These are phyloP conservation scores for Polygonum maritimum DNA, from an alignment of 148 eudicot genomes.

Conservation along the genomic window DNA sequence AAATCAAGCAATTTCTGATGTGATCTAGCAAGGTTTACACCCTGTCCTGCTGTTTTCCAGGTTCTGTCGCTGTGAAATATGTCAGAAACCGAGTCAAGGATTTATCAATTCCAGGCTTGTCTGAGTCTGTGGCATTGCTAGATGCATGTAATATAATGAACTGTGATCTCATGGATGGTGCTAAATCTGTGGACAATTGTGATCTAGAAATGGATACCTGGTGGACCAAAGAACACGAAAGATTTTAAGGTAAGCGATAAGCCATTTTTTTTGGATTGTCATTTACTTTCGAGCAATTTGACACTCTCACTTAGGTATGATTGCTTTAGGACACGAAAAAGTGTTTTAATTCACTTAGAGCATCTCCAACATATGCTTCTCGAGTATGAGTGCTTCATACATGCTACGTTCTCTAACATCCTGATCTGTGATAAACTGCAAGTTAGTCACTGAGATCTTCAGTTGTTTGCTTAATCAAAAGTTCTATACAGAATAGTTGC, in stretches of 20 bases:
- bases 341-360: neutral
- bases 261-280: neutral
- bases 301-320: neutral
- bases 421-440: neutral
- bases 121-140: slow-evolving; percentile 19
- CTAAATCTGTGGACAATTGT: slow-evolving; percentile 14
- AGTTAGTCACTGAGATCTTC: neutral
- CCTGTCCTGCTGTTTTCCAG: slow-evolving; percentile 15
- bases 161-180: slow-evolving; percentile 14
- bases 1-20: neutral
- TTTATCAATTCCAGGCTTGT: slow-evolving; percentile 23
- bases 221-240: neutral
- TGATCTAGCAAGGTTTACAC: neutral
- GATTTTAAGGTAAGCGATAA: neutral
- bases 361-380: neutral
- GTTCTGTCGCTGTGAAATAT: slow-evolving; percentile 36
- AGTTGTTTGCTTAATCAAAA: neutral
- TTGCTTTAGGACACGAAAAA: neutral
- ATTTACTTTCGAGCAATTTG: neutral
- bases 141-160: slow-evolving; percentile 31
- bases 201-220: slow-evolving; percentile 13
- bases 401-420: neutral
- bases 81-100: slow-evolving; percentile 31
- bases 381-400: neutral
- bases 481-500: neutral